Evolutionary conservation across 148 eudicot genomes (phyloP), one percentile per base, ranked within the genome.

Genomic region (Chenopodium quinoa): DNA sequence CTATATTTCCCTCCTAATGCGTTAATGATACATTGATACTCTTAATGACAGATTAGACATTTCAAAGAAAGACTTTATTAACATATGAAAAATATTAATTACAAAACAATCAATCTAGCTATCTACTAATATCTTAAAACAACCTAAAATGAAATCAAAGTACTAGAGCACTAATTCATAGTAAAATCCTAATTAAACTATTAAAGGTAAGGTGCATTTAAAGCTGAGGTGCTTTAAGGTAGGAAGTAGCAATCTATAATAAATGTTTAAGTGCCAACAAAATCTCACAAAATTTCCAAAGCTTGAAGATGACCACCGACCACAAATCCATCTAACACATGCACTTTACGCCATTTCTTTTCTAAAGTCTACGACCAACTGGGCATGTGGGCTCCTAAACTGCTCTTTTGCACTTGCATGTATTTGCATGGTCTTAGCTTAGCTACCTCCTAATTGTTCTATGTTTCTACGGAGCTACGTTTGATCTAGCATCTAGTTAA

Each of bases 331-430:
- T 25, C 71, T 27, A 34, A 67, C 34, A 67, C 71, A 29, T 67
- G 71, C 37, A 67, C 25, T 62, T 20, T 20, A 22, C 66, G 7
- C 80, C 73, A 78, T 66, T 25, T 48, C 27, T 71, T 2, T 7
- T 40, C 62, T 11, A 52, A 78, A 65, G 60, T 78, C 80, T 65
- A 78, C 80, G 29, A 46, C 20, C 80, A 78, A 78, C 14, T 16
- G 27, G 46, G 69, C 72, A 66, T 23, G 71, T 17, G 60, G 73
- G 80, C 73, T 65, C 80, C 80, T 47, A 1, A 7, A 31, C 13
- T 65, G 22, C 56, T 52, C 72, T 54, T 6, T 56, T 56, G 62
- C 62, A 56, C 62, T 19, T 54, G 14, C 62, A 56, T 56, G 22
- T 56, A 56, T 17, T 56, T 56, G 22, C 62, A 16, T 56, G 62